phyloP scores from a whole-genome alignment of 768 basidiomycete genomes.

The Boletus subparvulus region DNA sequence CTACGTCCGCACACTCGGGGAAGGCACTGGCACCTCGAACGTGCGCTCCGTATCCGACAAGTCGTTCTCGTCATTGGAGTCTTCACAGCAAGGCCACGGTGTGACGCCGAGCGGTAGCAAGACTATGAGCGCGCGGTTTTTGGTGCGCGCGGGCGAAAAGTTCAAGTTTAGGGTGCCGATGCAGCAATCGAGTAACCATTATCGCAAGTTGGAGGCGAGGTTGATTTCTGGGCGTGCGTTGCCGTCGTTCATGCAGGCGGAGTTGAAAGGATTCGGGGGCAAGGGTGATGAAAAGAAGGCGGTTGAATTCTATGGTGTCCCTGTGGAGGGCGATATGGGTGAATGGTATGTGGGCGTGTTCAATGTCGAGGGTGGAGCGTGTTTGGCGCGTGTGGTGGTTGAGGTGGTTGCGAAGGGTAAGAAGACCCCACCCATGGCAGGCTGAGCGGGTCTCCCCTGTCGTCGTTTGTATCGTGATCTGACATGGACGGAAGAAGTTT shows the following conservation, averaged over 20 bases:
- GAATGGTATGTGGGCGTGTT: slow-evolving; percentile 57
- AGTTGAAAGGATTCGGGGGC: slow-evolving; percentile 38
- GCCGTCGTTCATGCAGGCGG: slow-evolving; percentile 56
- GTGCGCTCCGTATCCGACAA: slow-evolving; percentile 36
- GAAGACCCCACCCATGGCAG: slow-evolving; percentile 22
- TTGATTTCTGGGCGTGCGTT: slow-evolving; percentile 52
- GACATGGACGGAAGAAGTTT: background rate
- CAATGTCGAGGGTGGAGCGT: slow-evolving; percentile 46
- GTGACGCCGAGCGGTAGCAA: slow-evolving; percentile 26
- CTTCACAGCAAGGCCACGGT: slow-evolving; percentile 45
- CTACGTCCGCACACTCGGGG: slow-evolving; percentile 69
- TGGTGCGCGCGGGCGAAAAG: slow-evolving; percentile 55
- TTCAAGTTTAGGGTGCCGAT: slow-evolving; percentile 60
- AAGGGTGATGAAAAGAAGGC: slow-evolving; percentile 44
- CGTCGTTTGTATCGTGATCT: slow-evolving; percentile 14
- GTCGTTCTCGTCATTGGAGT: slow-evolving; percentile 65
- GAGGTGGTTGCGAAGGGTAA: slow-evolving; percentile 48
- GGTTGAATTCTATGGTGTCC: slow-evolving; percentile 58
- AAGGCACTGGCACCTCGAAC: slow-evolving; percentile 35
- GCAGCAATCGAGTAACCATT: slow-evolving; percentile 24
- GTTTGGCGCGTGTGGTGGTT: slow-evolving; percentile 54
- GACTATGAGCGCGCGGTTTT: slow-evolving; percentile 36
- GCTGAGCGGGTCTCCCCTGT: slow-evolving; percentile 28
- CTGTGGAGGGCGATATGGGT: slow-evolving; percentile 50
- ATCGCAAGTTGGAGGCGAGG: slow-evolving; percentile 46